These are phyloP conservation scores for Corinectria fuckeliana DNA, from an alignment of 2,329 filamentous ascomycete species.

Conservation along the genomic window DNA sequence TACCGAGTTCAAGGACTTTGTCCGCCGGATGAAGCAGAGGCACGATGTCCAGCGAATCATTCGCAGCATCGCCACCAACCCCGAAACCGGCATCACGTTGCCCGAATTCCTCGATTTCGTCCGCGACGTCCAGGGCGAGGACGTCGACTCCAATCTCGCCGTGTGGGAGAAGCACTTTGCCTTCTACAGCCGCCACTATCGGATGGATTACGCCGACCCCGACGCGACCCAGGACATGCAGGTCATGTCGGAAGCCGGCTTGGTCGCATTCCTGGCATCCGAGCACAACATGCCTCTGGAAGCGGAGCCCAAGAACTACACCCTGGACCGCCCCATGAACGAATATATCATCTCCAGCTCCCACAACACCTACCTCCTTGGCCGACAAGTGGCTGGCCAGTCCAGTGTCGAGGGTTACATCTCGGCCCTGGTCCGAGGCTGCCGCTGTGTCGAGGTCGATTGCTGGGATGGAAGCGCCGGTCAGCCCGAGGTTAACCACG, in stretches of 20 bases:
- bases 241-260: slow-evolving; percentile 77
- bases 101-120: slow-evolving; percentile 81
- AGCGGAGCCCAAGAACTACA: slow-evolving; percentile 64
- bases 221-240: slow-evolving; percentile 53
- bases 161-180: slow-evolving; percentile 77
- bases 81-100: slow-evolving; percentile 70
- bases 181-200: slow-evolving; percentile 69
- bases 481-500: slow-evolving; percentile 88
- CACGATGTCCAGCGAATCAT: slow-evolving; percentile 82
- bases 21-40: slow-evolving; percentile 81
- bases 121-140: slow-evolving; percentile 74
- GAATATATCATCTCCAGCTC: slow-evolving; percentile 99
- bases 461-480: slow-evolving; percentile 95
- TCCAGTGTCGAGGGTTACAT: slow-evolving; percentile 98
- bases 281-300: slow-evolving; percentile 73
- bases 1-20: slow-evolving; percentile 81
- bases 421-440: slow-evolving; percentile 83
- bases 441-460: slow-evolving; percentile 95
- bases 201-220: slow-evolving; percentile 52
- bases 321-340: slow-evolving; percentile 83
- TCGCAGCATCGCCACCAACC: slow-evolving; percentile 63
- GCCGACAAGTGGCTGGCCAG: slow-evolving; percentile 85
- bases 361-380: slow-evolving; percentile 96
- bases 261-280: slow-evolving; percentile 80
- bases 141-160: slow-evolving; percentile 69